These are phyloP conservation scores for Lachancea cidri DNA, from an alignment of 805 yeast species.

Conservation along the genomic window DNA sequence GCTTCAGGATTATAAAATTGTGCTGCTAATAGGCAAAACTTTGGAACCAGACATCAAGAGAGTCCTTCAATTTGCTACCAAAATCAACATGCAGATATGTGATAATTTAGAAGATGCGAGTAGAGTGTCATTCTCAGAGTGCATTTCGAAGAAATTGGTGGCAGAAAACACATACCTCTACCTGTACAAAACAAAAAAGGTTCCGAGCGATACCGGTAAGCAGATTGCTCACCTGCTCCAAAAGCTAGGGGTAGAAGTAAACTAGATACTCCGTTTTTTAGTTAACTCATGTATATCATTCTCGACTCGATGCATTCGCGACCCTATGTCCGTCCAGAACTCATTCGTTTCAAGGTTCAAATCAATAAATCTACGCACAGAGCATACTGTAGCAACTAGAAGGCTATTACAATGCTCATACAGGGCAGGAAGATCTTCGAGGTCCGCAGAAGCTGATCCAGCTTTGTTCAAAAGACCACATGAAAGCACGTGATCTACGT, in stretches of 20 bases:
- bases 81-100: slow-evolving; percentile 18
- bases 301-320: slow-evolving; percentile 5
- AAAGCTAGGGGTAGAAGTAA: slow-evolving; percentile 7
- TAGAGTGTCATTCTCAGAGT: slow-evolving; percentile 12
- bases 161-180: slow-evolving; percentile 20
- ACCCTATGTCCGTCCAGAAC: slow-evolving; percentile 7
- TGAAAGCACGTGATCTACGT: slow-evolving; percentile 6
- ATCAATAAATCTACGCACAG: slow-evolving; percentile 9
- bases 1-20: slow-evolving; percentile 16
- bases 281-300: background rate
- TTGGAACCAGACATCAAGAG: slow-evolving; percentile 13
- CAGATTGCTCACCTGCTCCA: slow-evolving; percentile 9
- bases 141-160: slow-evolving; percentile 19
- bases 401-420: slow-evolving; percentile 6
- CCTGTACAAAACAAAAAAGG: slow-evolving; percentile 13
- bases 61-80: slow-evolving; percentile 14
- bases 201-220: slow-evolving; percentile 4
- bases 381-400: slow-evolving; percentile 7
- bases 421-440: slow-evolving; percentile 1
- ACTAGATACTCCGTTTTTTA: background rate
- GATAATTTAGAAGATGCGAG: slow-evolving; percentile 13
- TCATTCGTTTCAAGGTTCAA: slow-evolving; percentile 10
- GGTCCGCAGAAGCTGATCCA: background rate
- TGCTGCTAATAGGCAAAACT: slow-evolving; percentile 12
- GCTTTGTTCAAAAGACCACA: slow-evolving; percentile 1